Conservation (phyloP, 2,329 filamentous ascomycete genomes). For the Westerdykella sp. region DNA sequence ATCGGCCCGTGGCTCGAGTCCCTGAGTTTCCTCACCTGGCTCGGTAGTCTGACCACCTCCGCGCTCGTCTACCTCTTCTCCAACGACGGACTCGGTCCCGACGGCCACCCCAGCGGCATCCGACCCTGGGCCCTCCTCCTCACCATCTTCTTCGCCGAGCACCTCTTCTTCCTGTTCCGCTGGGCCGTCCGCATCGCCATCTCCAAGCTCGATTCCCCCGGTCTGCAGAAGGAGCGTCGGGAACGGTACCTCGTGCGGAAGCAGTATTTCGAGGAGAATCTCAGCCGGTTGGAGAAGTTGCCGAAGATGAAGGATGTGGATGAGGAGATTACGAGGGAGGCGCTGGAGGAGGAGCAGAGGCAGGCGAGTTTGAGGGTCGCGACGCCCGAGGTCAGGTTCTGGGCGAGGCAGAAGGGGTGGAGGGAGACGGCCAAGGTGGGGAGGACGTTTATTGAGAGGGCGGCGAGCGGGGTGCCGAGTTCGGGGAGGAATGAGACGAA, state of each 20-base stretch:
- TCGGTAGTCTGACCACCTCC: slow-evolving; percentile 80
- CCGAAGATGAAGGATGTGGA: slow-evolving; percentile 38
- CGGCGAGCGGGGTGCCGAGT: slow-evolving; percentile 16
- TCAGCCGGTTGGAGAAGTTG: slow-evolving; percentile 50
- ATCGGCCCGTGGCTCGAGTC: slow-evolving; percentile 90
- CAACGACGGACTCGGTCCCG: slow-evolving; percentile 57
- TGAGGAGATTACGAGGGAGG: slow-evolving; percentile 57
- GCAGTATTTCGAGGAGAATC: slow-evolving; percentile 66
- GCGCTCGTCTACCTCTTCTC: slow-evolving; percentile 88
- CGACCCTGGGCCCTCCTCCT: slow-evolving; percentile 75
- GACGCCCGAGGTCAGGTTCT: slow-evolving; percentile 47
- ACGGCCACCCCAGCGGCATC: slow-evolving; percentile 63
- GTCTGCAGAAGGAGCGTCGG: slow-evolving; percentile 74
- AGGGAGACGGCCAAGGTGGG: slow-evolving; percentile 48
- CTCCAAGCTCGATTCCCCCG: slow-evolving; percentile 75
- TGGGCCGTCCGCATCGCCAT: slow-evolving; percentile 66
- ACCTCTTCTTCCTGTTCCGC: slow-evolving; percentile 77
- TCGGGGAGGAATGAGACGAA: slow-evolving; percentile 25
- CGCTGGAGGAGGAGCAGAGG: slow-evolving; percentile 55
- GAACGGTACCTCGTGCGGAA: slow-evolving; percentile 78
- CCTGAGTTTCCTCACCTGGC: slow-evolving; percentile 85
- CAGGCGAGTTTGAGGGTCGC: slow-evolving; percentile 36
- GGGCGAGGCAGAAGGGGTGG: slow-evolving; percentile 47
- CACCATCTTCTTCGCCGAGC: slow-evolving; percentile 78
- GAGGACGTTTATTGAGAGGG: slow-evolving; percentile 44